Evolutionary conservation across 257 asterid genomes (phyloP).

Genomic region (Penstemon newberryi): DNA sequence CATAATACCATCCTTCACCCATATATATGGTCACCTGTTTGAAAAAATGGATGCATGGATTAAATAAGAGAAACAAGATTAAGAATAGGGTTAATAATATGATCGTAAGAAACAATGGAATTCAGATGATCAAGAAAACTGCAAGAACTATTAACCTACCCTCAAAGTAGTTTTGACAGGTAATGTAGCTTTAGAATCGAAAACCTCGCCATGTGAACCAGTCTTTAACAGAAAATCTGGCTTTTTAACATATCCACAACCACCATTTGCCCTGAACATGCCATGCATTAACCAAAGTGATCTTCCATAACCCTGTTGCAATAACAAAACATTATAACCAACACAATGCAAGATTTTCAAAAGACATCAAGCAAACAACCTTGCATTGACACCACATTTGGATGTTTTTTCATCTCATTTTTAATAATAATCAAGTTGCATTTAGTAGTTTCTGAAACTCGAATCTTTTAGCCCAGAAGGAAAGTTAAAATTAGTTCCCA

Average conservation of each 20-base stretch:
- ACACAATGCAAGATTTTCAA: background rate
- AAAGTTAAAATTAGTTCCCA: too few relatives aligned
- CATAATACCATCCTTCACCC: conserved; percentile 96
- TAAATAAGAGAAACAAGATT: conserved; percentile 6
- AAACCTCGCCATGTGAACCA: conserved; percentile 50
- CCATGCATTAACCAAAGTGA: conserved; percentile 97
- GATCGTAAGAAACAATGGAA: conserved; percentile 6
- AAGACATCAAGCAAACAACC: background rate
- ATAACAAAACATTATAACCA: conserved; percentile 21
- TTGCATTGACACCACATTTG: too few relatives aligned
- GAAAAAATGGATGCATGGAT: conserved; percentile 19
- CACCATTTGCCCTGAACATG: conserved; percentile 88
- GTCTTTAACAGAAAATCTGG: conserved; percentile 66
- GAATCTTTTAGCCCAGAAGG: too few relatives aligned
- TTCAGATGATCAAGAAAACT: background rate
- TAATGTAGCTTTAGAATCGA: conserved; percentile 54
- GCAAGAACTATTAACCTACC: conserved; percentile 41
- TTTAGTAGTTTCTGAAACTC: background rate
- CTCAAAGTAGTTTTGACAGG: conserved; percentile 70
- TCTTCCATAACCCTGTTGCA: conserved; percentile 82
- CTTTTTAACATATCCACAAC: conserved; percentile 87
- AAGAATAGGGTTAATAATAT: conserved; percentile 12
- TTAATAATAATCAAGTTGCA: background rate
- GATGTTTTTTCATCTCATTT: too few relatives aligned
- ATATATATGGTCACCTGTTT: conserved; percentile 76